Conservation (phyloP, 176 grass and related monocot species). For the Rhynchospora pubera region DNA sequence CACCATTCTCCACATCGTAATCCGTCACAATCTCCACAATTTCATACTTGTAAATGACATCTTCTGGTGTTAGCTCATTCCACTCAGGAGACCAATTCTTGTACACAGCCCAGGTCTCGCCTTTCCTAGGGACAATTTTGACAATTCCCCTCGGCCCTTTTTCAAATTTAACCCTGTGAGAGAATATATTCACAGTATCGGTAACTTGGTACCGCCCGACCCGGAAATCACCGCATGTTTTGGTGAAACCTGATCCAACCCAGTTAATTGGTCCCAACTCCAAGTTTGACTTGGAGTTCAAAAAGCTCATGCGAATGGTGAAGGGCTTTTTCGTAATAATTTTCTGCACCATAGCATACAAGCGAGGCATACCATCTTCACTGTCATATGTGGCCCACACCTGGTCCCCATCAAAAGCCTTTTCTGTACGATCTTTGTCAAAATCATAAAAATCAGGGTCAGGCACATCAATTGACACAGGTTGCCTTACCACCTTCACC, state of each 20-base stretch:
- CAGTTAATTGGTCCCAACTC: slow-evolving; percentile 58
- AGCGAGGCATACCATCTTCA: slow-evolving; percentile 65
- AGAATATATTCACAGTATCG: slow-evolving; percentile 70
- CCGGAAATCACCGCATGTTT: slow-evolving; percentile 68
- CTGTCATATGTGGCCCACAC: slow-evolving; percentile 65
- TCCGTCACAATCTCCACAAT: slow-evolving; percentile 51
- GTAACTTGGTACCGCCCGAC: slow-evolving; percentile 51
- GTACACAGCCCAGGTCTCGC: slow-evolving; percentile 60
- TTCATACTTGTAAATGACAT: slow-evolving; percentile 53
- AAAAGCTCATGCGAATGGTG: slow-evolving; percentile 59
- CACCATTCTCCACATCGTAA: slow-evolving; percentile 38
- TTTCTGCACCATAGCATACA: slow-evolving; percentile 62
- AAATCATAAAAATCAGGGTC: slow-evolving; percentile 68
- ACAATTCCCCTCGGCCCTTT: slow-evolving; percentile 54
- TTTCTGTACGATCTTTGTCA: slow-evolving; percentile 59
- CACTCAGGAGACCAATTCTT: slow-evolving; percentile 55
- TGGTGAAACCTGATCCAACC: slow-evolving; percentile 50
- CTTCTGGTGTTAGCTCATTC: slow-evolving; percentile 57
- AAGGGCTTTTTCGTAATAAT: slow-evolving; percentile 53
- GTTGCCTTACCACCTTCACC: slow-evolving; percentile 25
- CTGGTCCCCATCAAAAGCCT: slow-evolving; percentile 48
- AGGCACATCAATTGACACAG: slow-evolving; percentile 45
- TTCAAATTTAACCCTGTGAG: slow-evolving; percentile 48
- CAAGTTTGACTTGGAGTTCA: slow-evolving; percentile 66
- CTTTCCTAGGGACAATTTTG: slow-evolving; percentile 55